Evolutionary conservation across 2,329 filamentous ascomycete genomes (phyloP).

Genomic region (Paecilomyces variotii): DNA sequence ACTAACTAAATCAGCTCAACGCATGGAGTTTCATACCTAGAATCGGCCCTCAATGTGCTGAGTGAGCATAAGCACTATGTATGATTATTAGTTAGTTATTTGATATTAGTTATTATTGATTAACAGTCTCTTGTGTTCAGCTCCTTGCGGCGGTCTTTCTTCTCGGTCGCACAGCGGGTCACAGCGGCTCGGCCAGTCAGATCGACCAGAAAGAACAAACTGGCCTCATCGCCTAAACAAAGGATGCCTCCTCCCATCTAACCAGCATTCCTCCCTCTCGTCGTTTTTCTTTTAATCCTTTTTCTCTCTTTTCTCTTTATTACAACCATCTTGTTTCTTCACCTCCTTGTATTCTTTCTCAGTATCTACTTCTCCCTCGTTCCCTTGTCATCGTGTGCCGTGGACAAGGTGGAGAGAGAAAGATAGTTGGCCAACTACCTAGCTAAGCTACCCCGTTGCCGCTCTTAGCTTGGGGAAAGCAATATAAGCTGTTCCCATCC

Average conservation of each 20-base stretch:
- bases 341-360: no score
- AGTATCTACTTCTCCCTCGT: not conserved
- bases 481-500: not conserved
- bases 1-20: no score
- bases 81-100: no score
- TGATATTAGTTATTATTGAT: no score
- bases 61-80: no score
- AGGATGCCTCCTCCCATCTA: slow-evolving; percentile 3
- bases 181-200: slow-evolving; percentile 17
- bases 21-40: no score
- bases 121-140: not conserved
- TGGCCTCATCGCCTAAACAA: slow-evolving; percentile 25
- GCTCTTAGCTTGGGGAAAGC: not conserved
- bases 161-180: slow-evolving; percentile 12
- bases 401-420: not conserved
- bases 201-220: slow-evolving; percentile 32
- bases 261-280: slow-evolving; percentile 4
- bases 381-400: not conserved
- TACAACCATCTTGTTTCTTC: not conserved
- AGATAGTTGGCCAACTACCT: not conserved
- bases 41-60: no score
- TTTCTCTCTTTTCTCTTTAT: slow-evolving; percentile 1
- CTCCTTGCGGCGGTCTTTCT: slow-evolving; percentile 10
- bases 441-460: not conserved
- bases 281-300: not conserved